A percentile compares a stretch with the other conserved stretches of the same genome.
Conservation (phyloP, 2,329 filamentous ascomycete genomes). For the Penicillium sp. region DNA sequence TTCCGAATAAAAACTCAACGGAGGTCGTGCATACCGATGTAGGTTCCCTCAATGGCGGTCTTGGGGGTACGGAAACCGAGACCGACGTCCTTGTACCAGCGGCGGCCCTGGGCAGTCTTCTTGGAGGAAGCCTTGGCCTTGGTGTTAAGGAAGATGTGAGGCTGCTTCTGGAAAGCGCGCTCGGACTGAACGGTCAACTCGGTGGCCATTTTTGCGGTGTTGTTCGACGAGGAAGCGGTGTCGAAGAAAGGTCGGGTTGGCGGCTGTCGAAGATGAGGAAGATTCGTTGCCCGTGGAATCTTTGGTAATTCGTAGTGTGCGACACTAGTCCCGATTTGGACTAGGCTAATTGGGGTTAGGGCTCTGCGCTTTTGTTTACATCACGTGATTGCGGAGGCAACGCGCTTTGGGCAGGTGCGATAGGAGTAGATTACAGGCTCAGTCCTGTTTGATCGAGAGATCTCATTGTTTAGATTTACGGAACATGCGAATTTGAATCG, state of each 20-base stretch:
- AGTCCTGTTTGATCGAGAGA: not conserved
- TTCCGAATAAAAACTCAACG: conserved; percentile 21
- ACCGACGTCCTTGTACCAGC: conserved; percentile 99
- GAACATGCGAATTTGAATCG: not conserved
- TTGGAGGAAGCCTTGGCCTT: conserved; percentile 83
- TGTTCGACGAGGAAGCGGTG: conserved; percentile 44
- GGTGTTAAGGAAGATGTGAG: conserved; percentile 99
- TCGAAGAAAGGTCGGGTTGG: conserved; percentile 35
- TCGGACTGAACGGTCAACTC: conserved; percentile 99
- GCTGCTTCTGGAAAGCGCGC: conserved; percentile 99
- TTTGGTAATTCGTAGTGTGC: conserved; percentile 35
- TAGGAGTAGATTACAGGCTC: conserved; percentile 16
- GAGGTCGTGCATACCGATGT: conserved; percentile 79
- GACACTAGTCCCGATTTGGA: conserved; percentile 32
- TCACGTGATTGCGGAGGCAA: conserved; percentile 32
- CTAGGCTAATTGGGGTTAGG: conserved; percentile 40
- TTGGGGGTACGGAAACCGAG: conserved; percentile 98
- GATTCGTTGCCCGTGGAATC: conserved; percentile 38
- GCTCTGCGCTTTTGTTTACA: conserved; percentile 45
- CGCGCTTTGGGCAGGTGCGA: conserved; percentile 26
- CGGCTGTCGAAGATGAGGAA: conserved; percentile 42
- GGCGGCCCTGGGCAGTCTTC: conserved; percentile 84
- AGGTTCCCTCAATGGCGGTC: conserved; percentile 96
- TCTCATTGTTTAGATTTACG: not conserved
- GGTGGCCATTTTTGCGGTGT: conserved; percentile 80